A percentile compares a stretch with the other conserved stretches of the same genome.
Evolutionary conservation across 2,329 filamentous ascomycete genomes (phyloP).

Genomic region (Ophiosphaerella korrae): DNA sequence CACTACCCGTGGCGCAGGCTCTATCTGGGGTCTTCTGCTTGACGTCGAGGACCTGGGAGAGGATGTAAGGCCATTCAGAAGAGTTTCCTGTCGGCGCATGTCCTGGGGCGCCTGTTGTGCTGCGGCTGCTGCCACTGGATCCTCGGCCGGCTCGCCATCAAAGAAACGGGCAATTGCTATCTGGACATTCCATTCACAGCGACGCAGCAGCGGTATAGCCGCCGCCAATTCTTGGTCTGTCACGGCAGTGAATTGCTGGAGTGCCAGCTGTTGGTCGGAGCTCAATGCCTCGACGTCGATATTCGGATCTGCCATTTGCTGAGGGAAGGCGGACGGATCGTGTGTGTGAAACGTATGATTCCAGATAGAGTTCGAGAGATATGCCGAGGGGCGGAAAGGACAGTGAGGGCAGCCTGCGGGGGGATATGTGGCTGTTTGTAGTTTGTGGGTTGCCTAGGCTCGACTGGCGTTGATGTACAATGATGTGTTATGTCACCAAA

Average conservation of each 20-base stretch:
- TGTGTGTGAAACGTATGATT: too few species aligned
- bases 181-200: constrained; percentile 96
- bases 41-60: constrained; percentile 41
- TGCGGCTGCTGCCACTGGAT: constrained; percentile 74
- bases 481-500: too few species aligned
- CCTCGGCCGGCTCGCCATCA: constrained; percentile 85
- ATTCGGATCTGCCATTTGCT: constrained; percentile 45
- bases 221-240: constrained; percentile 80
- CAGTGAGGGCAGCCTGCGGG: too few species aligned
- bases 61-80: constrained; percentile 59
- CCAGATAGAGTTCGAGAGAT: too few species aligned
- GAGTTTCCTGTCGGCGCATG: constrained; percentile 71
- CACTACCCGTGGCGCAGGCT: constrained; percentile 81
- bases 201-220: constrained; percentile 77
- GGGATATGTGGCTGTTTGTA: too few species aligned
- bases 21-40: constrained; percentile 52
- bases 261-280: constrained; percentile 76
- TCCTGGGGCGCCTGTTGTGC: constrained; percentile 65
- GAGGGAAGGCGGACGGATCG: too few species aligned
- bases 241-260: constrained; percentile 87
- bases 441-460: too few species aligned
- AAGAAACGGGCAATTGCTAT: constrained; percentile 98
- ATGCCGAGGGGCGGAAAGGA: too few species aligned
- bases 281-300: constrained; percentile 73
- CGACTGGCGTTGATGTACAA: too few species aligned